These are phyloP conservation scores for Kodamaea sagamina DNA, from an alignment of 805 yeast species.

Conservation along the genomic window DNA sequence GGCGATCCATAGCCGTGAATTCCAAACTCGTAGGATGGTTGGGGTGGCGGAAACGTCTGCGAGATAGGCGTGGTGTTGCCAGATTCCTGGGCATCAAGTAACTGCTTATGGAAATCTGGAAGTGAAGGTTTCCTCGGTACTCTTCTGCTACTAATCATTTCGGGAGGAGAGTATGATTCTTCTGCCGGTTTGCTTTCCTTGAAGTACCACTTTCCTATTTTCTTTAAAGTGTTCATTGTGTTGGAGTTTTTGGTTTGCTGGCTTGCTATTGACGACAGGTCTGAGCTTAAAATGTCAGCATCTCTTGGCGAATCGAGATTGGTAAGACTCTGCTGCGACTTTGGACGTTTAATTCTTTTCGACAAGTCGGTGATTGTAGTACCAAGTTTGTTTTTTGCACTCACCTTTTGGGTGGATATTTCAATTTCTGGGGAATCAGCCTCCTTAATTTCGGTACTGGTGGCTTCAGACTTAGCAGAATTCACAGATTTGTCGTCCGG, in stretches of 20 bases:
- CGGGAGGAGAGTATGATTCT: conserved; percentile 51
- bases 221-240: conserved; percentile 47
- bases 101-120: conserved; percentile 8
- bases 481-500: neutral
- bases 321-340: neutral
- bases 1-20: conserved; percentile 8
- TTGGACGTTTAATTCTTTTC: conserved; percentile 9
- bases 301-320: neutral
- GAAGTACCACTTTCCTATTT: conserved; percentile 70
- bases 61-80: conserved; percentile 4
- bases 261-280: neutral
- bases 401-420: neutral
- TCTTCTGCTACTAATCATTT: conserved; percentile 66
- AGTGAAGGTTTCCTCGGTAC: conserved; percentile 25
- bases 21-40: conserved; percentile 26
- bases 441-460: neutral
- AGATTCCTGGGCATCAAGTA: conserved; percentile 5
- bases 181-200: conserved; percentile 38
- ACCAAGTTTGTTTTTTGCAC: conserved; percentile 21
- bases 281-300: neutral
- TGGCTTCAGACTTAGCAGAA: neutral
- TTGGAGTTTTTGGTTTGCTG: conserved; percentile 10
- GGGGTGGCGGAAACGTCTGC: neutral
- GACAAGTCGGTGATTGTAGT: conserved; percentile 17
- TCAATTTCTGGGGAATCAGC: neutral